Conservation (phyloP, 2,329 filamentous ascomycete genomes). For the Setomelanomma holmii region DNA sequence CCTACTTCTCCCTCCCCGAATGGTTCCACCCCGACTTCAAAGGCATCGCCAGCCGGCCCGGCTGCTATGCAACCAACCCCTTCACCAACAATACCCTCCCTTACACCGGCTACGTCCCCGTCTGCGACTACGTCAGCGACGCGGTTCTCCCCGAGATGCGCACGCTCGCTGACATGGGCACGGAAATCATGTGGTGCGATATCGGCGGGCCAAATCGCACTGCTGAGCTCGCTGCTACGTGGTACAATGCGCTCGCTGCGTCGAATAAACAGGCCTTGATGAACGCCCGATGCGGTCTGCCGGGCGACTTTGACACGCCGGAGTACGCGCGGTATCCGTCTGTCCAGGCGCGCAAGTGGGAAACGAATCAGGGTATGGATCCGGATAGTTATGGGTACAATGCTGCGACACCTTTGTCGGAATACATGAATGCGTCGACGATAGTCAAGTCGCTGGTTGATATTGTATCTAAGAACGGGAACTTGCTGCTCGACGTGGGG, state of each 20-base stretch:
- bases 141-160: slow-evolving; percentile 55
- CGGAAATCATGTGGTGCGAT: slow-evolving; percentile 58
- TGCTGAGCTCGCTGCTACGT: slow-evolving; percentile 50
- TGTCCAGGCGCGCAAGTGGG: slow-evolving; percentile 64
- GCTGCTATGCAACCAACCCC: slow-evolving; percentile 14
- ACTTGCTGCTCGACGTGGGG: slow-evolving; percentile 64
- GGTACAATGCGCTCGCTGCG: slow-evolving; percentile 50
- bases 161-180: slow-evolving; percentile 48
- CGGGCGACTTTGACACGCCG: slow-evolving; percentile 66
- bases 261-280: slow-evolving; percentile 60
- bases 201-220: slow-evolving; percentile 54
- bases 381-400: slow-evolving; percentile 67
- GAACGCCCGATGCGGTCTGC: slow-evolving; percentile 64
- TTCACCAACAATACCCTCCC: slow-evolving; percentile 52
- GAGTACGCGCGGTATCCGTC: slow-evolving; percentile 62
- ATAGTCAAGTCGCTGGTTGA: slow-evolving; percentile 59
- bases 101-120: slow-evolving; percentile 52
- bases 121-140: slow-evolving; percentile 51
- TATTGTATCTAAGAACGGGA: slow-evolving; percentile 63
- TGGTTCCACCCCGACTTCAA: slow-evolving; percentile 56
- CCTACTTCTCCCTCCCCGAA: slow-evolving; percentile 55
- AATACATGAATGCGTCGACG: slow-evolving; percentile 60
- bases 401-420: slow-evolving; percentile 56
- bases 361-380: slow-evolving; percentile 66
- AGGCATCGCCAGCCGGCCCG: slow-evolving; percentile 31